phyloP scores from a whole-genome alignment of 2,329 filamentous ascomycete species.

The Podosphaera xanthii region DNA sequence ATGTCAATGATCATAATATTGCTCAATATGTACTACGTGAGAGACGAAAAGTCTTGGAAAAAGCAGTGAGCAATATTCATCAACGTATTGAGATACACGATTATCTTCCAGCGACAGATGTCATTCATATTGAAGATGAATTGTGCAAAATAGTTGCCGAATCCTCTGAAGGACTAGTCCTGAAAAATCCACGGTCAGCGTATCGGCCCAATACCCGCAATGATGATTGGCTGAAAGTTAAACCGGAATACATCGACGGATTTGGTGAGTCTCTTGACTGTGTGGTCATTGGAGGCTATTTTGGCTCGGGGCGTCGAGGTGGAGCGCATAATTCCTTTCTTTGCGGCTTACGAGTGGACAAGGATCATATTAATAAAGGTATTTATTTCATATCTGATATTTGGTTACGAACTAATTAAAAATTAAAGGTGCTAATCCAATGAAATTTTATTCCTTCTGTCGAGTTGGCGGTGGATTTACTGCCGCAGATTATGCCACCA shows the following conservation, averaged over 20 bases:
- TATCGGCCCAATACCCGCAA: constrained; percentile 79
- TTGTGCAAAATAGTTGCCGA: constrained; percentile 69
- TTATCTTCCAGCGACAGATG: constrained; percentile 40
- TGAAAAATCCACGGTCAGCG: constrained; percentile 77
- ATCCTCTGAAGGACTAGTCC: constrained; percentile 68
- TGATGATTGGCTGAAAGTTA: constrained; percentile 96
- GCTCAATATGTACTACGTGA: constrained; percentile 68
- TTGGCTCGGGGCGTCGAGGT: constrained; percentile 65
- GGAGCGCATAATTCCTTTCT: constrained; percentile 68
- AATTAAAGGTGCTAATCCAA: constrained; percentile 26
- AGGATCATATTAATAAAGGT: constrained; percentile 33
- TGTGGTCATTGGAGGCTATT: constrained; percentile 78
- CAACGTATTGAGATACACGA: constrained; percentile 66
- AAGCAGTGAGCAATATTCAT: constrained; percentile 44
- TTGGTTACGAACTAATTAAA: not conserved
- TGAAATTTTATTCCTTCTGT: constrained; percentile 84
- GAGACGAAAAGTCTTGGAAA: constrained; percentile 50
- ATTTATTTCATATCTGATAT: not conserved
- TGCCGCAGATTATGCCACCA: constrained; percentile 61
- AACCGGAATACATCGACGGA: constrained; percentile 94
- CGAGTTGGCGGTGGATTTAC: constrained; percentile 91
- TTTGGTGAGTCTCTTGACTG: constrained; percentile 87
- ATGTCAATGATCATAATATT: constrained; percentile 59
- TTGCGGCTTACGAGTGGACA: constrained; percentile 63
- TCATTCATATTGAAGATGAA: constrained; percentile 53